A percentile compares a stretch with the other conserved stretches of the same genome.
These are phyloP conservation scores for Porogramme epimiltina DNA, from an alignment of 1,284 basidiomycete species.

Conservation along the genomic window DNA sequence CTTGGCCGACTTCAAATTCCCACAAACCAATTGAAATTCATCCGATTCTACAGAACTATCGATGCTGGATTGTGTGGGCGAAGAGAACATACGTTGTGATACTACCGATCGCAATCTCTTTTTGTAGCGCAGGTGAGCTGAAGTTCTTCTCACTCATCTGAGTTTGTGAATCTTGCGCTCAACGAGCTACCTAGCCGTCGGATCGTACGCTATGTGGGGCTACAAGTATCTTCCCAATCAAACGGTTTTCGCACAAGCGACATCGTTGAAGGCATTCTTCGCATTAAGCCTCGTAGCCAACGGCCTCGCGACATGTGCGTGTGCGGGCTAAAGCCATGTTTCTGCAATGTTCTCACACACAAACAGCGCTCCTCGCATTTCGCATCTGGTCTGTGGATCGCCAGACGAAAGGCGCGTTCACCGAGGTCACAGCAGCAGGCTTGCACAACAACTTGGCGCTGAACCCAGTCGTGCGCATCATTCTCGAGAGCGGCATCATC, in stretches of 20 bases:
- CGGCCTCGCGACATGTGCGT: constrained; percentile 20
- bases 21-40: not conserved
- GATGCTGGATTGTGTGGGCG: constrained; percentile 26
- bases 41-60: constrained; percentile 23
- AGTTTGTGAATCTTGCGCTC: not conserved
- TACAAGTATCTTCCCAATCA: constrained; percentile 11
- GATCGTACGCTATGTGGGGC: constrained; percentile 3
- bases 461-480: constrained; percentile 16
- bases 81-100: constrained; percentile 17
- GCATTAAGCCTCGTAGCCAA: constrained; percentile 21
- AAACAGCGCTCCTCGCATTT: constrained; percentile 17
- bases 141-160: not conserved
- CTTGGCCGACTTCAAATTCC: not conserved
- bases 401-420: not conserved
- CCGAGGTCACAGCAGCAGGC: not conserved
- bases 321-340: not conserved
- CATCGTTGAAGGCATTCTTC: constrained; percentile 18
- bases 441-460: not conserved
- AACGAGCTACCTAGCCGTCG: not conserved
- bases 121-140: constrained; percentile 18
- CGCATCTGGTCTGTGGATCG: constrained; percentile 15
- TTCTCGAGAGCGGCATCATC: constrained; percentile 21
- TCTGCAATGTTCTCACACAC: too few relatives aligned
- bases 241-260: constrained; percentile 3
- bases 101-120: constrained; percentile 18